Base-by-base conservation (phyloP, 805 yeast genomes). In the Kockiozyma suomiensis region DNA sequence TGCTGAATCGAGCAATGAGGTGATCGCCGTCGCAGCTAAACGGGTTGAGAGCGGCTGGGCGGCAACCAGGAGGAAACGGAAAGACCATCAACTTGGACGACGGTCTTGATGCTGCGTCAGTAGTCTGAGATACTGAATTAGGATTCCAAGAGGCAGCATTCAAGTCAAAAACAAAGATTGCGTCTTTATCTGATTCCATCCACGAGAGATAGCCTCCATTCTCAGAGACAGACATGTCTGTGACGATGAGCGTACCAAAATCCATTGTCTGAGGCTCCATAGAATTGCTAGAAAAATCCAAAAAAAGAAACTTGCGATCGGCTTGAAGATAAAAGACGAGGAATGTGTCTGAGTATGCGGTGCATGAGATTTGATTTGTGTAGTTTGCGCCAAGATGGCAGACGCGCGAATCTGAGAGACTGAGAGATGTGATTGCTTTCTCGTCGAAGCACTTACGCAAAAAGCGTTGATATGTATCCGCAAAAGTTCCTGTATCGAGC, bases 1-100 rank as follows among this genome's bases (percentile, higher is more conserved):
- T 45, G 23, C 58, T 45, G 54, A 62, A 62, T 6, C 66, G 58
- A 13, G 60, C 62, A 25, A 62, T 58, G 6, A 62, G 59, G 35
- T 62, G 65, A 54, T 62, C 65, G 40, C 66, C 66, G 46, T 62
- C 66, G 52, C 66, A 59, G 50, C 50, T 56, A 41, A 62, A 56
- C 4, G 66, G 65, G 50, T 56, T 62, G 19, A 56, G 45, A 12
- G 47, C 62, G 8, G 61, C 61, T n/a, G 52, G 66, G 4, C 41
- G 40, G 42, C 59, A 61, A 6, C 57, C 51, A 4, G 47, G 52
- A 23, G 66, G 66, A 41, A 46, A 61, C 23, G 62, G 54, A 21
- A 50, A 52, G 19, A 59, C 50, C 41, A 55, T 46, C 30, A 52
- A 40, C 21, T 12, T 54, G 6, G 43, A 32, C 6, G 28, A 8